Evolutionary conservation across 805 yeast species (phyloP), one percentile per base, ranked within the genome.

Genomic region (Candida chauliodis): DNA sequence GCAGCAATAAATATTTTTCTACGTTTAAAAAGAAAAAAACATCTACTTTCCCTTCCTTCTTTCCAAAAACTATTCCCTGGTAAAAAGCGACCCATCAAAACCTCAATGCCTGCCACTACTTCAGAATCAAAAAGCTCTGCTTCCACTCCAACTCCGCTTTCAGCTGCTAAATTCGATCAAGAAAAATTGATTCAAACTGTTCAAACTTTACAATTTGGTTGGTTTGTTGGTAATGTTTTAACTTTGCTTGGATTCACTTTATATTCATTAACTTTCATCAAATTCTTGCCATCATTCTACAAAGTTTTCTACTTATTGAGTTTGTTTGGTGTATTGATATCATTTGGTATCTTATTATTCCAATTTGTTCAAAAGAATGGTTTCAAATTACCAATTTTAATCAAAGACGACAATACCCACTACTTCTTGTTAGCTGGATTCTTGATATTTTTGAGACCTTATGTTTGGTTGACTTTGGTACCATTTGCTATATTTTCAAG

Each of bases 401-500:
- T 56, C 28, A 53, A 48, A 33, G 72, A 86, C 58, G 93, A 84
- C 54, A 85, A 84, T 56, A 66, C 76, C 40, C 91, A 87, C 48
- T 90, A 89, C 61, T 69, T 85, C 37, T 57, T 69, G 80, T 34
- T 47, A 74, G 44, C 68, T 67, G 30, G 77, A 79, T 79, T 61
- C 73, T 52, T 45, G 30, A 51, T 67, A 25, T 32, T 75, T 5
- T 55, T 80, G 41, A 74, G 88, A 48, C 79, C 82, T 33, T 76
- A 73, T 43, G 75, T 76, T 45, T 59, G 76, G 23, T 55, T 85
- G 39, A 74, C 95, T 2, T 63, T 83, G 45, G 57, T 81, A 17
- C 95, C 97, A 39, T 88, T 84, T 55, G 67, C 78, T 32, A 66
- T 85, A 40, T 90, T 84, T 59, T 82, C 96, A 6, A 55, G 80